Percentiles rank a stretch among this genome's conserved stretches.
Conservation (phyloP, 306 rosid genomes). For the Malus domestica region ASM211411v1 NC_041804.1:20200501-20201000, state of each 20-base stretch:
- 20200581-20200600: conserved; percentile 70
- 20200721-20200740: conserved; percentile 52
- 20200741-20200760: conserved; percentile 76
- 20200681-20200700: conserved; percentile 90
- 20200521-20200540: conserved; percentile 71
- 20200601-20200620: conserved; percentile 73
- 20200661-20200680: conserved; percentile 62
- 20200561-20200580: conserved; percentile 52
- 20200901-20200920: conserved; percentile 67
- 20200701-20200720: conserved; percentile 48
- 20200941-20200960: conserved; percentile 71
- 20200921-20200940: conserved; percentile 69
- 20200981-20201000: conserved; percentile 18
- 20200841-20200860: conserved; percentile 60
- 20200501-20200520: conserved; percentile 71
- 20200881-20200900: conserved; percentile 79
- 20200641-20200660: conserved; percentile 87
- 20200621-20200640: conserved; percentile 84
- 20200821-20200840: conserved; percentile 81
- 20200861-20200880: conserved; percentile 79
- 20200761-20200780: conserved; percentile 83
- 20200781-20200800: conserved; percentile 67
- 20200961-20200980: conserved; percentile 58
- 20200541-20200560: conserved; percentile 68
- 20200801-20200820: conserved; percentile 69